Base-by-base conservation (phyloP, 2,329 filamentous ascomycete genomes). In the Periconia sp. region DNA sequence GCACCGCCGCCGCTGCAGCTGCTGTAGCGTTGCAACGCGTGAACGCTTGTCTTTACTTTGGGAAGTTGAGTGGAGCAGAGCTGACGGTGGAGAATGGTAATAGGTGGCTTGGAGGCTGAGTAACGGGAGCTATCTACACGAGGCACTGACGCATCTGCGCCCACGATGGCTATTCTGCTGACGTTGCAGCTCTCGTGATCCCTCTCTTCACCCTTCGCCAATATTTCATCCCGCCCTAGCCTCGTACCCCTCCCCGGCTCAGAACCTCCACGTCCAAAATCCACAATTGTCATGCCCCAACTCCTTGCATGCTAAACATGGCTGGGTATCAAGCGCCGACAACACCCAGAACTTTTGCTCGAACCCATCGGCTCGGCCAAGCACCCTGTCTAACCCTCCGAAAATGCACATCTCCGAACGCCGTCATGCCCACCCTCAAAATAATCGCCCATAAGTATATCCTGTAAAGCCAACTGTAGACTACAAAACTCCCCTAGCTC, bases 41-140 rank as follows among this genome's bases (percentile, higher is more conserved):
- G n/a, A n/a, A n/a, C n/a, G n/a, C n/a, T n/a, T n/a, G n/a, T n/a
- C n/a, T n/a, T n/a, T n/a, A n/a, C n/a, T n/a, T n/a, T n/a, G n/a
- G n/a, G n/a, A n/a, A n/a, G n/a, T n/a, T n/a, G n/a, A n/a, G n/a
- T n/a, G n/a, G n/a, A n/a, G n/a, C n/a, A n/a, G n/a, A n/a, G 21
- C 21, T 38, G 21, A 35, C 23, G 33, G 35, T 44, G 35, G 36
- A 39, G 30, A 39, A 39, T 9, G 6, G 17, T 31, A 7, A 39
- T 35, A 29, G 22, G 25, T 31, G 36, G 29, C 26, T 36, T 39
- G 32, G 43, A 19, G 43, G 37, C 43, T 41, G 37, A 34, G 37
- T 24, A 46, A 33, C 8, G 10, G 11, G 25, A 24, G 9, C 42
- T 35, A 45, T 5, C 26, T 36, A 40, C 31, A 40, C 13, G 7